Evolutionary conservation across 208 protist genomes (phyloP), one percentile per base, ranked within the genome.

Genomic region (Naegleria gruberi): DNA sequence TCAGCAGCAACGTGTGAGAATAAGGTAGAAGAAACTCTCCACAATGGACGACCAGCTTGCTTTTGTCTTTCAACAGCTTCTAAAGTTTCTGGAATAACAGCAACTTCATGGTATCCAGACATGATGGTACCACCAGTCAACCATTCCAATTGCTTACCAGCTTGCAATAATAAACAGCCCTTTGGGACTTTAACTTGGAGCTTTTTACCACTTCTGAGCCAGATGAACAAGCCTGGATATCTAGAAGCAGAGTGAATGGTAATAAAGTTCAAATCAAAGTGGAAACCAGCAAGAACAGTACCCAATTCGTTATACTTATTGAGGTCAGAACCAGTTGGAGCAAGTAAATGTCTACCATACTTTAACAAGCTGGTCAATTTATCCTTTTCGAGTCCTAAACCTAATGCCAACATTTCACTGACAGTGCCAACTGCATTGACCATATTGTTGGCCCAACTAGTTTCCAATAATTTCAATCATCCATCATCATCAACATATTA

Each of bases 191-290:
- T 90, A 4, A 94, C 93, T 5, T 40, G 42, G 34, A 92, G 46
- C 55, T 93, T 89, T 15, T 87, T 91, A 47, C 94, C 94, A 47
- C 92, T 90, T 51, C 93, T 45, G 12, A 91, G 46, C 94, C 94
- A 96, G 81, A 95, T 91, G 90, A 90, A 95, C 12, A 96, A 84
- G 44, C 94, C 94, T 73, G 94, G 94, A 40, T 90, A 95, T 73
- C 94, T 91, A 15, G 91, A 92, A 77, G 92, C 92, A 86, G 94
- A 94, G 77, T 96, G 95, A 51, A 94, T 93, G 0, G 94, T 96
- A 7, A 96, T 86, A 34, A 96, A 92, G 73, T 96, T 96, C 44
- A 96, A 91, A 82, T 96, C 94, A 81, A 94, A 94, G 89, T 96
- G 95, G 90, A 93, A 95, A 43, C 94, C 94, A 26, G 94, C 95